Conservation (phyloP, 352 stramenopile species). For the Phytophthora hibernalis region DNA sequence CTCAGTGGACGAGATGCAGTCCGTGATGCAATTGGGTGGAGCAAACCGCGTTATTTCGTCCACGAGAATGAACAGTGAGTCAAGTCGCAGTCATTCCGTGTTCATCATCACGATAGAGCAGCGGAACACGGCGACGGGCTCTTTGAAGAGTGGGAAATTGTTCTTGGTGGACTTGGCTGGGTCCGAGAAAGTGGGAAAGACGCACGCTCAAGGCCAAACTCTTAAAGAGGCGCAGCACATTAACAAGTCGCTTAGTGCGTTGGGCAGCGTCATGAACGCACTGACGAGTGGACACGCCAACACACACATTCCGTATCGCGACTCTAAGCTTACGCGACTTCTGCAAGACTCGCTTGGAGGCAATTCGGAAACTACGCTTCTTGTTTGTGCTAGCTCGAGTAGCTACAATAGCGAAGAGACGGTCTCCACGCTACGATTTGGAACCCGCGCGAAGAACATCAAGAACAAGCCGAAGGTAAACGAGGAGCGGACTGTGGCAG, state of each 20-base stretch:
- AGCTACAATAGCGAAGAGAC: constrained; percentile 82
- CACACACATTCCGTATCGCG: constrained; percentile 92
- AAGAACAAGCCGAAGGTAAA: constrained; percentile 87
- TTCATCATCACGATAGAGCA: constrained; percentile 98
- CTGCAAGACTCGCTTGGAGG: constrained; percentile 87
- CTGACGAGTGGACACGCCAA: constrained; percentile 85
- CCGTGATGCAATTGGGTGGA: constrained; percentile 91
- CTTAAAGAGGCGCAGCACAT: constrained; percentile 90
- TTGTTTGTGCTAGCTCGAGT: constrained; percentile 71
- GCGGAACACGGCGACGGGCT: constrained; percentile 61
- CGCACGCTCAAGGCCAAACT: constrained; percentile 91
- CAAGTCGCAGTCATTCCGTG: constrained; percentile 93
- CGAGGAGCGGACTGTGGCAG: constrained; percentile 90
- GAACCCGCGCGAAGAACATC: constrained; percentile 75
- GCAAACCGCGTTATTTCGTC: constrained; percentile 91
- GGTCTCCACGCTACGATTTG: constrained; percentile 78
- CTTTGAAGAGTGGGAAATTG: constrained; percentile 92
- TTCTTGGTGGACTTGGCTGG: constrained; percentile 86
- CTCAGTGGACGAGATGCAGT: constrained; percentile 68
- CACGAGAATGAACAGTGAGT: constrained; percentile 94
- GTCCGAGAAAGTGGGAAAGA: constrained; percentile 82
- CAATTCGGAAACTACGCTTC: constrained; percentile 75
- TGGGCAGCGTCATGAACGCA: constrained; percentile 92
- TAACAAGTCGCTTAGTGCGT: constrained; percentile 91
- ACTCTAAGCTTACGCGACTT: constrained; percentile 90